Evolutionary conservation across 495 filamentous ascomycete genomes (phyloP), one percentile per base, ranked within the genome.

Genomic region (Penicillium roqueforti): DNA sequence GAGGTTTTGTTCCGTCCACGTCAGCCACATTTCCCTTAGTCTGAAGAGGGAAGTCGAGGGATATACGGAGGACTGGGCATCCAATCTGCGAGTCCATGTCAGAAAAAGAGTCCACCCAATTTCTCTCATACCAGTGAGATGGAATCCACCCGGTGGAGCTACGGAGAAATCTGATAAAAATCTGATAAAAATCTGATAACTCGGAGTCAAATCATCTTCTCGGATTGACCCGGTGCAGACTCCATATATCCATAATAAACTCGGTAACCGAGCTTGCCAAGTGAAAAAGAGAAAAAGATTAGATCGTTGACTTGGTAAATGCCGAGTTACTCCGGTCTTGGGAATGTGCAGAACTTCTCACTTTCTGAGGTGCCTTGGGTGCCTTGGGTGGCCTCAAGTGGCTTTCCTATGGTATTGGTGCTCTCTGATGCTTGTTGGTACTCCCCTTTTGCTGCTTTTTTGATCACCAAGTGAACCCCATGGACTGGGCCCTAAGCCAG

Each of bases 111-210:
- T 31, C 50, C 50, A 52, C 39, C 18, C 28, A 40, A 34, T 18
- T 26, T 36, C 39, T 37, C 26, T 36, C 48, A 31, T 52, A 29
- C 25, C 39, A 37, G 39, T 10, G 32, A 28, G 19, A 52, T 34
- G 29, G 54, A 63, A 60, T 37, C 62, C 60, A 62, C 59, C 36
- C 3, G 36, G 60, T 63, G 60, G 60, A 63, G 63, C 53, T 16
- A 39, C 47, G 63, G 57, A 58, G 60, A 51, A 58, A 60, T 63
- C 62, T 55, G 57, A 66, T 66, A 55, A 59, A 60, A 66, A 60
- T 66, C 63, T n/a, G n/a, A n/a, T n/a, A n/a, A n/a, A 23, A 23
- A 23, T 23, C 22, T 59, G 63, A 63, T 66, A 61, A 63, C 55
- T 57, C 53, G 7, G 55, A 56, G 53, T 51, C 62, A 60, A 60